Conservation (phyloP, 768 basidiomycete species). For the Lactarius quietus region DNA sequence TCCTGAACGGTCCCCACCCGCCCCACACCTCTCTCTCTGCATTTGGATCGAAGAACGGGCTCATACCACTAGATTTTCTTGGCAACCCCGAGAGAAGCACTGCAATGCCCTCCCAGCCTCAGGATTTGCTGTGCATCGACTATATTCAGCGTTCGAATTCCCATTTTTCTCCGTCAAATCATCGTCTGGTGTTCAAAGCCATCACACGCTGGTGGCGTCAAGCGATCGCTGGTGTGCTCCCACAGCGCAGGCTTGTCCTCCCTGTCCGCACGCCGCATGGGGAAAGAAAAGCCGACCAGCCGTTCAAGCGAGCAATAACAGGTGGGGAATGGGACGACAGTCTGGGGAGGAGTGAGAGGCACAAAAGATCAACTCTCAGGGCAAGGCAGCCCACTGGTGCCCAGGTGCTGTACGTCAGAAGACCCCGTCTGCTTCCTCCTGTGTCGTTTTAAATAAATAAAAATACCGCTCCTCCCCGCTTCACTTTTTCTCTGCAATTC, state of each 20-base stretch:
- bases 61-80: neutral
- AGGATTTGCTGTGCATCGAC: neutral
- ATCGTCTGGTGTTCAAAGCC: neutral
- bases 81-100: neutral
- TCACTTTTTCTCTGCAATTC: neutral
- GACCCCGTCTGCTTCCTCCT: neutral
- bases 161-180: neutral
- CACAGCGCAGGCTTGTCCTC: no score
- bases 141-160: neutral
- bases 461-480: neutral
- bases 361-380: neutral
- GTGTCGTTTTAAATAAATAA: neutral
- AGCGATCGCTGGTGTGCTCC: neutral
- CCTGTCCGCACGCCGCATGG: no score
- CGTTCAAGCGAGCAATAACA: neutral
- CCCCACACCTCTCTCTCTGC: neutral
- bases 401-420: no score
- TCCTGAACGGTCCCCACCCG: neutral
- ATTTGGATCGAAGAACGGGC: neutral
- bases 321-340: neutral
- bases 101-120: neutral
- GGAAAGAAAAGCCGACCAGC: neutral
- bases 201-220: neutral
- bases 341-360: neutral
- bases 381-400: no score